phyloP scores from a whole-genome alignment of 805 yeast species.

The Teunomyces pallodes region DNA sequence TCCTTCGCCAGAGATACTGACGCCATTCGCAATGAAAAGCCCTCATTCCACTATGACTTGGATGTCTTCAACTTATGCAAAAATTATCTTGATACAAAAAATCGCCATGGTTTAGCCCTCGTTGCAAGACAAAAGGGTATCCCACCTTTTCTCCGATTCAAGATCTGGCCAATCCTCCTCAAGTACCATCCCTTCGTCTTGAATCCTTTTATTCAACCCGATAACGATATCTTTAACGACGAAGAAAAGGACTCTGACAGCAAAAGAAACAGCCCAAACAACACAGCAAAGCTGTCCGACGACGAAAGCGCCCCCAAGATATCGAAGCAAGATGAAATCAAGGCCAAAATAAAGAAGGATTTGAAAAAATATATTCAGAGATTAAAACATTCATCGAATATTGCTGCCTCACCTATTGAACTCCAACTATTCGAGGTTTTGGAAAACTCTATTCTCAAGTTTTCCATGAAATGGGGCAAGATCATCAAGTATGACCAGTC shows the following conservation, averaged over 20 bases:
- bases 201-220: slow-evolving; percentile 71
- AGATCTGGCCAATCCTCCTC: slow-evolving; percentile 81
- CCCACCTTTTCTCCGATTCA: slow-evolving; percentile 75
- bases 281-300: neutral
- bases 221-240: slow-evolving; percentile 30
- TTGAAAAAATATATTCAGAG: slow-evolving; percentile 58
- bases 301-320: neutral
- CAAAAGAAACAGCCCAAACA: slow-evolving; percentile 9
- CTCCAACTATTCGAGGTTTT: slow-evolving; percentile 53
- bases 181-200: slow-evolving; percentile 83
- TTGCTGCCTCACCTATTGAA: slow-evolving; percentile 41
- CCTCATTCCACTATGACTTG: slow-evolving; percentile 34
- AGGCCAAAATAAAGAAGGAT: slow-evolving; percentile 50
- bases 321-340: slow-evolving; percentile 18
- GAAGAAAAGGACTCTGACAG: slow-evolving; percentile 11
- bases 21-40: slow-evolving; percentile 9
- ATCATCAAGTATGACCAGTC: slow-evolving; percentile 77
- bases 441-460: slow-evolving; percentile 59
- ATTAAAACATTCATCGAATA: slow-evolving; percentile 29
- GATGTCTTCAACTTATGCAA: slow-evolving; percentile 55
- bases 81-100: slow-evolving; percentile 52
- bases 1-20: neutral
- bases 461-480: slow-evolving; percentile 75
- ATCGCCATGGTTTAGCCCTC: slow-evolving; percentile 73
- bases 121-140: slow-evolving; percentile 81